Evolutionary conservation across 1,284 basidiomycete species (phyloP).

Genomic region (Schizophyllum commune): DNA sequence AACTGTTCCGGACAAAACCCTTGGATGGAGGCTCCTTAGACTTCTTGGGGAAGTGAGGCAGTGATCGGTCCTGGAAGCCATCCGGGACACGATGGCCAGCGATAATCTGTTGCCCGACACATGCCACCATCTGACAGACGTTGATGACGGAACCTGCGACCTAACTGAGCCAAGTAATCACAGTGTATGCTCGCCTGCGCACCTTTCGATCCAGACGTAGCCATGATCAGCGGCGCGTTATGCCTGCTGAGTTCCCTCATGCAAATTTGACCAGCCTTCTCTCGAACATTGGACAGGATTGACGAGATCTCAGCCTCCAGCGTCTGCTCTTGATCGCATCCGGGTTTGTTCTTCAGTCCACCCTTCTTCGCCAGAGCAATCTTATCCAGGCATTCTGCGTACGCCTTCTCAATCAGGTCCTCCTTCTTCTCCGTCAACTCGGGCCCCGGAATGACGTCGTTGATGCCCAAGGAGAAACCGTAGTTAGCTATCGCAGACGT

Average conservation of each 20-base stretch:
- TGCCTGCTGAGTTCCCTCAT: constrained; percentile 96
- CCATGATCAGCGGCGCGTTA: constrained; percentile 98
- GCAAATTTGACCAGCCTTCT: constrained; percentile 94
- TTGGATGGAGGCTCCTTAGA: constrained; percentile 96
- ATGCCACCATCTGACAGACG: constrained; percentile 99
- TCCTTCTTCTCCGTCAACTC: constrained; percentile 81
- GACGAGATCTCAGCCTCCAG: constrained; percentile 94
- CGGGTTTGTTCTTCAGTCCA: constrained; percentile 91
- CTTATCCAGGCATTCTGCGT: constrained; percentile 80
- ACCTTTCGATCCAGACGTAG: constrained; percentile 99
- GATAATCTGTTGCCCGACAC: constrained; percentile 99
- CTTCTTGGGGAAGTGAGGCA: constrained; percentile 98
- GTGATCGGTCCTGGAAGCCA: constrained; percentile 97
- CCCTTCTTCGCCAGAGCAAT: constrained; percentile 91
- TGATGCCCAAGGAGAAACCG: constrained; percentile 98
- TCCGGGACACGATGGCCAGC: constrained; percentile 97
- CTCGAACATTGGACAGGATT: constrained; percentile 90
- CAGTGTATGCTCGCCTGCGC: constrained; percentile 2
- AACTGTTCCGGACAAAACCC: constrained; percentile 97
- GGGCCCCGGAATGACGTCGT: constrained; percentile 95
- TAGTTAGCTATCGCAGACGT: constrained; percentile 65
- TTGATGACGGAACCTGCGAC: constrained; percentile 91
- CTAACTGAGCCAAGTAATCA: background rate
- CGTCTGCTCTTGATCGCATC: constrained; percentile 96
- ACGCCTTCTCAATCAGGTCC: constrained; percentile 81